Base-by-base conservation (phyloP, 345 rosid genomes). In the Lenwebbia sp. region DNA sequence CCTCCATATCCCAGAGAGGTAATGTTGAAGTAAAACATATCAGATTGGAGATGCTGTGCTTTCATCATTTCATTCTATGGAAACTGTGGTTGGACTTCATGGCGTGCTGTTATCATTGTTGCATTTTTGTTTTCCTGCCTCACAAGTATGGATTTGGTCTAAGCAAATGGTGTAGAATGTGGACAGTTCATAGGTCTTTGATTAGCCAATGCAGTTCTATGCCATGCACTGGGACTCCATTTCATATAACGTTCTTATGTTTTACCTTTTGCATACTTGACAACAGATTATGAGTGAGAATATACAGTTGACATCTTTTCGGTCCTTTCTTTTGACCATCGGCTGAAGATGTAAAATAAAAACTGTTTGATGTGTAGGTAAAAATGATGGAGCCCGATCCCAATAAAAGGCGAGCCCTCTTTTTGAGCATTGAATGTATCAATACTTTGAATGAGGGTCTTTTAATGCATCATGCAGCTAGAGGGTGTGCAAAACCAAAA, bases 1-100 rank as follows among this genome's bases (percentile, higher is more conserved):
- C 99, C 99, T 91, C 99, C 99, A 49, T 96, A 93, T 90, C 99
- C 99, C 82, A 92, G 95, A 93, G 97, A 96, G 96, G 99, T 97
- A 90, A 84, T 85, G 86, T 88, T 84, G 22, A 33, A 52, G 40
- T 30, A 33, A 33, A 70, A 70, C 55, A 14, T 82, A 15, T 47
- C 56, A 82, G 47, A 82, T 82, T 33, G 56, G 58, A 52, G 62
- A 53, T 53, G 49, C 11, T 21, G 28, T 40, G 13, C 50, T 78
- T 74, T 74, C 81, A n/a, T 74, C 81, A n/a, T 70, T 37, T 70
- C 26, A 33, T 22, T 37, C 6, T 70, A 19, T 33, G 78, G 78
- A 70, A 70, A 70, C 3, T 33, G 78, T 19, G 47, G 47, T 70
- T 70, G 47, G 78, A 70, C 47, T 33, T 19, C 23, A 19, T 37